Evolutionary conservation across 2,329 filamentous ascomycete species (phyloP).

Genomic region (Conoideocrella luteorostrata): DNA sequence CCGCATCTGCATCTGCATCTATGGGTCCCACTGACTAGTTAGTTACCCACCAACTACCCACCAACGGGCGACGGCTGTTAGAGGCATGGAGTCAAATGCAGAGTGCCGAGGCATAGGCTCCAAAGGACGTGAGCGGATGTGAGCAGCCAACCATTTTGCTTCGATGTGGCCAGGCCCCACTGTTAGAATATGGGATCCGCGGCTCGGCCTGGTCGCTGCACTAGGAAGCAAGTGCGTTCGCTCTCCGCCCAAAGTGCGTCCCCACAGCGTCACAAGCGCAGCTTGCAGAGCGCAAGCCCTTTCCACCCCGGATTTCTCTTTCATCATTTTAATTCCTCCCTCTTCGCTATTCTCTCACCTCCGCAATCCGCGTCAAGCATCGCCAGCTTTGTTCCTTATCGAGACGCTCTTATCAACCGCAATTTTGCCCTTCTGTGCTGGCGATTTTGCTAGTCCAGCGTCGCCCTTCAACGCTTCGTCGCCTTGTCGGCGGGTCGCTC

Average conservation of each 20-base stretch:
- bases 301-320: conserved; percentile 1
- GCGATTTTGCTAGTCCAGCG: neutral
- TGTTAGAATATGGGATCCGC: conserved; percentile 1
- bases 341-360: conserved; percentile 1
- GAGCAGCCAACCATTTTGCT: neutral
- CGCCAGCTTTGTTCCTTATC: no score
- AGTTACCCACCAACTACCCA: no score
- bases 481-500: conserved; percentile 1
- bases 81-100: neutral
- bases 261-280: conserved; percentile 7
- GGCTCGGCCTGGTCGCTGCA: neutral
- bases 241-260: no score
- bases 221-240: neutral
- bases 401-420: neutral
- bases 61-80: no score
- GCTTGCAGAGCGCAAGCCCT: neutral
- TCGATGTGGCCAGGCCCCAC: neutral
- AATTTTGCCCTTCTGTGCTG: neutral
- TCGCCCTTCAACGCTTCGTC: neutral
- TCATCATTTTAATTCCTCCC: neutral
- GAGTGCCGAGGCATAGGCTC: conserved; percentile 11
- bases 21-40: no score
- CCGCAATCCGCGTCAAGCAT: no score
- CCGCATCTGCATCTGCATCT: no score
- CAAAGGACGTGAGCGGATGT: neutral